Evolutionary conservation across 2,329 filamentous ascomycete species (phyloP), one percentile per base, ranked within the genome.

Genomic region (Nothophoma quercina): DNA sequence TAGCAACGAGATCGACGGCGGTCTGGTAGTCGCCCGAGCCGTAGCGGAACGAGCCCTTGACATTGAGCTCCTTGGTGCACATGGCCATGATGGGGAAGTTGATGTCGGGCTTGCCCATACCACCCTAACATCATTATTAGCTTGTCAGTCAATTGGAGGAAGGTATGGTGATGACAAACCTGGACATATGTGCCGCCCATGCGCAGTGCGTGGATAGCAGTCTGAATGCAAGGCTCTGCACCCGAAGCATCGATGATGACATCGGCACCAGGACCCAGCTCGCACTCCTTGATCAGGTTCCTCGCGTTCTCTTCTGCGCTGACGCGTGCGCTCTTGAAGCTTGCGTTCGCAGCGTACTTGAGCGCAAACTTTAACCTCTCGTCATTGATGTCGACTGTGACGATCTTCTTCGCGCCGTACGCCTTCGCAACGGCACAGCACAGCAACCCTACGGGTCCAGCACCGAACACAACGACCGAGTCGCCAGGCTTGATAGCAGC

Each of bases 11-110:
- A 59, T 91, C 85, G 36, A 97, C 82, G 4, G 91, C 91, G 6
- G 93, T 84, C 71, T 87, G 84, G 76, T 97, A 98, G 75, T 97
- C 93, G 16, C 93, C 93, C 47, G 86, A 84, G 3, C 88, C 88
- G 75, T 98, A 98, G 30, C 93, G 85, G 82, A 98, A 98, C 58
- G 88, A 93, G 18, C 93, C 93, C 70, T 88, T 90, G 38, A 90
- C 83, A 9, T 88, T 96, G 43, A 96, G 81, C 80, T 98, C 93
- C 79, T 97, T 97, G 42, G 87, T 83, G 74, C 92, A 96, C 70
- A 96, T 81, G 5, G 90, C 88, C 84, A 93, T 90, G 72, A 98
- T 96, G 43, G 93, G 93, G 79, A 97, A 96, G 7, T 77, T 89
- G 73, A 97, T 93, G 68, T 96, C 90, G 30, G 86, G 76, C 71